phyloP scores from a whole-genome alignment of 2,329 filamentous ascomycete species.

The Diaporthe vaccinii region DNA sequence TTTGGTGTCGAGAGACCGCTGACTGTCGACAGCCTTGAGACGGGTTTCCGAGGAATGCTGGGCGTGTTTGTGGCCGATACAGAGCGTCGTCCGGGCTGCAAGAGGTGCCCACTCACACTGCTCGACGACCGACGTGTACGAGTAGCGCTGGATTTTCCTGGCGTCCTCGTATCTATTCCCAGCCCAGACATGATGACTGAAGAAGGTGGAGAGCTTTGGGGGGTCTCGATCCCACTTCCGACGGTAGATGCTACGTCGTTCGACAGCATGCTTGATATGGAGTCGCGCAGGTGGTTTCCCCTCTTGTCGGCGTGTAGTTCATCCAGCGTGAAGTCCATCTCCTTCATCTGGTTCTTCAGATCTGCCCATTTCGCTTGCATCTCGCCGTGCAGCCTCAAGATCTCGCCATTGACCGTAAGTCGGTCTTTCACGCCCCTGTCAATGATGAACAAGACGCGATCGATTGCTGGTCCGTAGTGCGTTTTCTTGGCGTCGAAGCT shows the following conservation, averaged over 20 bases:
- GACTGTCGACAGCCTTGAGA: constrained; percentile 61
- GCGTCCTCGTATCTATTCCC: constrained; percentile 51
- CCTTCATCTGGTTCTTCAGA: constrained; percentile 81
- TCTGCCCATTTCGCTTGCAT: constrained; percentile 86
- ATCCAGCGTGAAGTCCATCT: constrained; percentile 81
- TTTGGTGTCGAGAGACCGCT: constrained; percentile 52
- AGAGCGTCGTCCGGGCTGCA: constrained; percentile 61
- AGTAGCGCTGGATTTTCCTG: constrained; percentile 50
- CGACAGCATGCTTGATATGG: constrained; percentile 91
- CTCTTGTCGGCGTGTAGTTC: constrained; percentile 75
- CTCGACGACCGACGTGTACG: constrained; percentile 59
- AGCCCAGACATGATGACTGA: constrained; percentile 72
- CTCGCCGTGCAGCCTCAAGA: constrained; percentile 86
- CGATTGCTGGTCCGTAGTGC: constrained; percentile 94
- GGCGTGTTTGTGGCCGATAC: constrained; percentile 61
- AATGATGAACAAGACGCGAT: constrained; percentile 90
- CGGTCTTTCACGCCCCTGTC: constrained; percentile 95
- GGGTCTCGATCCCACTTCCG: constrained; percentile 78
- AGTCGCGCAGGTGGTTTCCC: constrained; percentile 87
- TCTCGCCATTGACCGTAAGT: constrained; percentile 97
- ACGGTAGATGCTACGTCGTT: constrained; percentile 78
- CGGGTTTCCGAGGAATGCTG: constrained; percentile 57
- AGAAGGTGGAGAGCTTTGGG: constrained; percentile 75
- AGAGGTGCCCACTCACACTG: constrained; percentile 57
- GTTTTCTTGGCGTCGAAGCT: constrained; percentile 95